Evolutionary conservation across 202 grass and related monocot genomes (phyloP).

Genomic region (Alloteropsis angusta): DNA sequence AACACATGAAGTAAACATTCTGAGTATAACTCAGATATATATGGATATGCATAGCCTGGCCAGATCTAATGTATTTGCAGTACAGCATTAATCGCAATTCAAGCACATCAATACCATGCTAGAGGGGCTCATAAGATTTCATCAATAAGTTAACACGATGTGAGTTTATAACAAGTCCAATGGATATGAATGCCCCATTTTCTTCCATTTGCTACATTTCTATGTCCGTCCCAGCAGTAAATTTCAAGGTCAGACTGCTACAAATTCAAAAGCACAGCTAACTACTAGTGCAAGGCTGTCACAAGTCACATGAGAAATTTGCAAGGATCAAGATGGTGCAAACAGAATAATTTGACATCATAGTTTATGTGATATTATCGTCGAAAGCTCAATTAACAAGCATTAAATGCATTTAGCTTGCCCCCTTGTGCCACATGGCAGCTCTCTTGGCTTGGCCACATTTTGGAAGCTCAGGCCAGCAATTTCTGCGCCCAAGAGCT

Average conservation of each 20-base stretch:
- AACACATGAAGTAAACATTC: neutral
- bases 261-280: neutral
- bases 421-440: too few relatives aligned
- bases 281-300: neutral
- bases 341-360: too few relatives aligned
- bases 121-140: neutral
- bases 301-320: neutral
- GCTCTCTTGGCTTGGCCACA: too few relatives aligned
- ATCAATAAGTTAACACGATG: neutral
- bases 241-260: neutral
- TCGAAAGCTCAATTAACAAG: too few relatives aligned
- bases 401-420: too few relatives aligned
- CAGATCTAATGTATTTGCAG: neutral
- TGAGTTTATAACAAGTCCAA: neutral
- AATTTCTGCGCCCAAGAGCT: too few relatives aligned
- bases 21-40: neutral
- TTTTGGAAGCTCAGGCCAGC: too few relatives aligned
- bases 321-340: too few relatives aligned
- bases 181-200: neutral
- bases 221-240: neutral
- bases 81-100: neutral
- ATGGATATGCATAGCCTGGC: neutral
- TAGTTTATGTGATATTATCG: too few relatives aligned
- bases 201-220: too few relatives aligned
- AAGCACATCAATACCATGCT: neutral